phyloP scores from a whole-genome alignment of 148 eudicot genomes.

The Chenopodium quinoa region DNA sequence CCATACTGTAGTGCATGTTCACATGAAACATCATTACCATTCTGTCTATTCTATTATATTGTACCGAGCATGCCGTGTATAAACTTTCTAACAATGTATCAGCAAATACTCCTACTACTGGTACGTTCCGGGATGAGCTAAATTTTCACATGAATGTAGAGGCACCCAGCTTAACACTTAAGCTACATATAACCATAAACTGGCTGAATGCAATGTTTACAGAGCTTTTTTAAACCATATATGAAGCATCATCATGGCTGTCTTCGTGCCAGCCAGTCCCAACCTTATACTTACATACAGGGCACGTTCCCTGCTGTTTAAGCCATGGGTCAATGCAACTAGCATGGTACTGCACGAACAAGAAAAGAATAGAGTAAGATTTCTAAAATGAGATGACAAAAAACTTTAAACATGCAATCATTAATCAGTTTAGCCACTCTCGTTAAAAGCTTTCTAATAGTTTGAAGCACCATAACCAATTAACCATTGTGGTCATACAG shows the following conservation, averaged over 20 bases:
- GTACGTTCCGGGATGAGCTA: background rate
- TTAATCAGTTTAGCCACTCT: background rate
- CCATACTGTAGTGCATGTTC: background rate
- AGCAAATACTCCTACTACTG: background rate
- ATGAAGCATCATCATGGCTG: constrained; percentile 52
- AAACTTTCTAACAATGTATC: background rate
- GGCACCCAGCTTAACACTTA: constrained; percentile 8
- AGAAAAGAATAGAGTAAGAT: background rate
- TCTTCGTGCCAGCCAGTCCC: constrained; percentile 64
- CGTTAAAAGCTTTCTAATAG: no score
- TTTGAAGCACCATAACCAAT: background rate
- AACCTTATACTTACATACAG: constrained; percentile 80
- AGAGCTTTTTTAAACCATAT: constrained; percentile 45
- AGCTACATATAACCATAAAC: background rate
- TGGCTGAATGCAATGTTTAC: background rate
- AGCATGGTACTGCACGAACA: constrained; percentile 69
- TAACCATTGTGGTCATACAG: background rate
- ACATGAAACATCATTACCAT: background rate
- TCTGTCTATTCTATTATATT: background rate
- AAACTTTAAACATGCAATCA: background rate
- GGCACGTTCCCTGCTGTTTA: constrained; percentile 92
- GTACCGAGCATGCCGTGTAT: background rate
- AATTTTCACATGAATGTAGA: background rate
- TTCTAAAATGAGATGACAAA: background rate
- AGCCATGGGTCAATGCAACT: constrained; percentile 96